Evolutionary conservation across 306 rosid species (phyloP).

Genomic region (Fagus sylvatica): DNA sequence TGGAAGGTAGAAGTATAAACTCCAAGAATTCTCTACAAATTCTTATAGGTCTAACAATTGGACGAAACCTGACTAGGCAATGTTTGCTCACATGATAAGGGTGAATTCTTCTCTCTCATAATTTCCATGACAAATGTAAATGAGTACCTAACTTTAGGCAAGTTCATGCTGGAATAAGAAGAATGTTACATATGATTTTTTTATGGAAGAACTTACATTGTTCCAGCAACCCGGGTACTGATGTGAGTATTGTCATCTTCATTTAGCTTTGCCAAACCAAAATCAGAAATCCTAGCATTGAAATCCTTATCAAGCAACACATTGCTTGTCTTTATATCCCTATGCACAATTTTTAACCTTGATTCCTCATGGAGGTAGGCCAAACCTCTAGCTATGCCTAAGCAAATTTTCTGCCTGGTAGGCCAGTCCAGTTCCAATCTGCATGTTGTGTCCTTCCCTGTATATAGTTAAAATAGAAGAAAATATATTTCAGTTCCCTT

Average conservation of each 20-base stretch:
- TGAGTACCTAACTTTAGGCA: not conserved
- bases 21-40: not conserved
- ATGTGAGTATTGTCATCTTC: conserved; percentile 88
- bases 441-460: conserved; percentile 56
- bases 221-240: conserved; percentile 92
- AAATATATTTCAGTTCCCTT: not conserved
- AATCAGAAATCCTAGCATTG: conserved; percentile 88
- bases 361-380: conserved; percentile 92
- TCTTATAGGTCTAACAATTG: not conserved
- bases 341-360: conserved; percentile 74
- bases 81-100: not conserved
- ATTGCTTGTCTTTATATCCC: conserved; percentile 96
- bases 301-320: conserved; percentile 86
- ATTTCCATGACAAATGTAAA: not conserved
- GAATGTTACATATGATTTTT: not conserved
- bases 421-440: conserved; percentile 69
- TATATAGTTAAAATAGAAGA: conserved; percentile 13
- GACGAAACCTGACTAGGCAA: not conserved
- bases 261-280: conserved; percentile 92
- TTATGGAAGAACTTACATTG: conserved; percentile 67
- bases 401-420: conserved; percentile 82
- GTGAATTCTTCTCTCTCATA: not conserved
- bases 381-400: conserved; percentile 90
- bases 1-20: not conserved
- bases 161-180: not conserved